Base-by-base conservation (phyloP, 345 rosid genomes). In the Ceriops tagal region DNA sequence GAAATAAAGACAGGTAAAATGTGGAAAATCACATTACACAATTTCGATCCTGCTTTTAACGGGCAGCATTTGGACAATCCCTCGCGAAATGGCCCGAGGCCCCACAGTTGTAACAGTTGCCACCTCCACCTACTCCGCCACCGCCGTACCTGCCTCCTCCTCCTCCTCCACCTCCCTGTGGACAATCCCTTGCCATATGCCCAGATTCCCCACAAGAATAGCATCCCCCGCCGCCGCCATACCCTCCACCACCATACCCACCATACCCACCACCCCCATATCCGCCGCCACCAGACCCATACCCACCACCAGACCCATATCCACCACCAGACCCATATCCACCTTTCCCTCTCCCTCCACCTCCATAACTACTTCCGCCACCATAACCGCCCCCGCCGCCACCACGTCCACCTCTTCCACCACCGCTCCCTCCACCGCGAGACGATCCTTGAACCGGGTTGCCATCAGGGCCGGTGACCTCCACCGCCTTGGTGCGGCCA, bases 81-180 rank as follows among this genome's bases (percentile, higher is more conserved):
- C 98, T 75, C 0, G 98, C 88, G 32, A 91, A 93, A 73, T 93
- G 98, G 0, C 98, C 98, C 0, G 92, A 76, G 59, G 71, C 89
- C 0, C 98, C 98, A 49, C 98, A 92, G 84, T 78, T 87, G 75
- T 85, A 92, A 62, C 98, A 92, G 78, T 69, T 77, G 5, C 85
- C 84, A 0, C 85, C 81, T 0, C 83, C 86, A 0, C 85, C 88
- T 0, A 85, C 83, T 0, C 85, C 85, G 0, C 86, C 81, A 0
- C 82, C 78, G 3, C 77, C 78, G 0, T 74, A 68, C 68, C 69
- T 65, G 5, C 69, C 70, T 1, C 71, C 76, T 0, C 76, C 75
- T 16, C 19, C 83, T 66, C 87, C 75, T 16, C 20, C 83, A 69
- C 87, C 86, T 0, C 86, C 86, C 0, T 78, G 82, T 16, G 73